Evolutionary conservation across 2,329 filamentous ascomycete genomes (phyloP).

Genomic region (Colletotrichum shisoi): DNA sequence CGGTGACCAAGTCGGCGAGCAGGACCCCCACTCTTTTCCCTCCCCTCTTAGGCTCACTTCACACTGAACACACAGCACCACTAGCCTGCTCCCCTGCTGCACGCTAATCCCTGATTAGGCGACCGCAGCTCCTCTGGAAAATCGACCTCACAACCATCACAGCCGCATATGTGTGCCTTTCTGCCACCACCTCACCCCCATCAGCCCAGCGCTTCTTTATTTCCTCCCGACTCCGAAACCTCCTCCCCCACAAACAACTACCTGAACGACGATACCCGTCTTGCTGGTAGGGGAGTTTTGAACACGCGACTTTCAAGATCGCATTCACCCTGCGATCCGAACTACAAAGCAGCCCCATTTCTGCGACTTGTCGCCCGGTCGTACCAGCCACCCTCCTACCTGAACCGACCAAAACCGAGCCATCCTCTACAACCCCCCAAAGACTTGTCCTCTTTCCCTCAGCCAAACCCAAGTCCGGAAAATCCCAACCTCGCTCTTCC

Average conservation of each 20-base stretch:
- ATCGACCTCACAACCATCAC: slow-evolving; percentile 41
- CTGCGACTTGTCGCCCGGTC: slow-evolving; percentile 29
- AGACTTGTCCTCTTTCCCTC: slow-evolving; percentile 30
- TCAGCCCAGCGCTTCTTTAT: slow-evolving; percentile 35
- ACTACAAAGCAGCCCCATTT: slow-evolving; percentile 40
- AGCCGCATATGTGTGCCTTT: slow-evolving; percentile 35
- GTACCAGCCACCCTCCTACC: slow-evolving; percentile 15
- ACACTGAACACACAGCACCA: slow-evolving; percentile 14
- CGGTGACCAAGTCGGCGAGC: slow-evolving; percentile 31
- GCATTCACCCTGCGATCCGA: slow-evolving; percentile 43
- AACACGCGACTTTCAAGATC: slow-evolving; percentile 32
- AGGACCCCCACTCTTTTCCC: slow-evolving; percentile 32
- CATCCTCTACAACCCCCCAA: slow-evolving; percentile 2
- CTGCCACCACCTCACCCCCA: slow-evolving; percentile 30
- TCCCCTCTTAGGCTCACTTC: slow-evolving; percentile 10
- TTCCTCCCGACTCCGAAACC: slow-evolving; percentile 13
- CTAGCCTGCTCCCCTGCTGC: slow-evolving; percentile 32
- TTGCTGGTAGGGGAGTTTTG: slow-evolving; percentile 27
- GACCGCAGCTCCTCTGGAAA: slow-evolving; percentile 45
- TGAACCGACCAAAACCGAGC: slow-evolving; percentile 3
- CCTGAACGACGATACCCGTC: slow-evolving; percentile 29
- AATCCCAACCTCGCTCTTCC: slow-evolving; percentile 45
- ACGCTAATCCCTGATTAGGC: slow-evolving; percentile 49
- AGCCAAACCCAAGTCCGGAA: slow-evolving; percentile 39
- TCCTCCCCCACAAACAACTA: slow-evolving; percentile 5